Evolutionary conservation across 495 filamentous ascomycete genomes (phyloP), one percentile per base, ranked within the genome.

Genomic region (Aspergillus baeticus): DNA sequence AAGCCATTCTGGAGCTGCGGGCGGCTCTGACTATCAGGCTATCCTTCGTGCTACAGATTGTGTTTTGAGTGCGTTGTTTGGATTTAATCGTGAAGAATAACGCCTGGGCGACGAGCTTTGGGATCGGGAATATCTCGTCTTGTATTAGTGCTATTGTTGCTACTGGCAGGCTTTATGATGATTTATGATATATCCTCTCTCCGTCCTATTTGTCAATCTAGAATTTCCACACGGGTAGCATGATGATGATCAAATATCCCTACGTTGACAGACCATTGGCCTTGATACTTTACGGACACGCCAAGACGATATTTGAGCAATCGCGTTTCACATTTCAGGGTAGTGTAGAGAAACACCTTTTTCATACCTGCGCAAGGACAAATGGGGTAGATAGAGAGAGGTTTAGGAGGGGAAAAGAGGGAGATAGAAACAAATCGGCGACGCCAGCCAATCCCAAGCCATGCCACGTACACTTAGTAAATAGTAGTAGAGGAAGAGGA

Each of bases 281-380:
- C 23, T 49, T 18, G 26, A 6, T 20, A 13, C 14, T 26, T 59
- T 48, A 36, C n/a, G n/a, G n/a, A n/a, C n/a, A n/a, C n/a, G n/a
- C n/a, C n/a, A 53, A 62, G 56, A 49, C 60, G 37, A 63, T 58
- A 59, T 63, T 64, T 57, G 63, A 67, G 66, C 69, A 72, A 70
- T 76, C 73, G 70, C 66, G 73, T 74, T 76, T 76, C 69, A 63
- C 26, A 29, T 29, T 50, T 50, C 34, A 68, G 62, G 67, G 63
- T 52, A 52, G 69, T 70, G 73, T 68, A 66, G 63, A 73, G 71
- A 20, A 33, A 50, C 47, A n/a, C 70, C 68, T 69, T 71, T 72
- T 72, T 59, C 59, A 65, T 52, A 39, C 41, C 49, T 33, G 49
- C 14, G 69, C 68, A 73, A 66, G 64, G 69, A 76, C 63, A 67